Evolutionary conservation across 164 flowering plant species (phyloP).

Genomic region (Warburgia ugandensis): DNA sequence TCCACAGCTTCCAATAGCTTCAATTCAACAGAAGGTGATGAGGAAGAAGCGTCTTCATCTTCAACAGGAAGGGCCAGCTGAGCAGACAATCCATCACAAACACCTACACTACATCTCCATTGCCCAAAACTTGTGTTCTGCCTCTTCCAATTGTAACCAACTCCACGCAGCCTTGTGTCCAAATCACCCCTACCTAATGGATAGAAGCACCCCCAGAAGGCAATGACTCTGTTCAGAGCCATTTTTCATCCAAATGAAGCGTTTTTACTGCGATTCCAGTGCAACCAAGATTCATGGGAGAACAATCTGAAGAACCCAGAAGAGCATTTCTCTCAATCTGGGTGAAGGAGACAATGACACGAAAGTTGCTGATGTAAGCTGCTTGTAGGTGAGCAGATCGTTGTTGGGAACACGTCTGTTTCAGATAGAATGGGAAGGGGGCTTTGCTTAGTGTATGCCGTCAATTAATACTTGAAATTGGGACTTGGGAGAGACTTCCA

Average conservation of each 20-base stretch:
- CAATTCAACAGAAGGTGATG: slow-evolving; percentile 9
- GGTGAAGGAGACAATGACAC: not conserved
- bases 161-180: slow-evolving; percentile 7
- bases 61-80: slow-evolving; percentile 17
- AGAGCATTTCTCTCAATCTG: not conserved
- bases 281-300: not conserved
- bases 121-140: slow-evolving; percentile 2
- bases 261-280: not conserved
- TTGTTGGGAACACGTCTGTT: slow-evolving; percentile 16
- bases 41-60: slow-evolving; percentile 11
- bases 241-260: not conserved
- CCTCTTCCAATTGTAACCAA: slow-evolving; percentile 6
- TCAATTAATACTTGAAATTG: too few species aligned
- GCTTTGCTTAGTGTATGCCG: too few species aligned
- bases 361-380: not conserved
- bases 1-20: slow-evolving; percentile 10
- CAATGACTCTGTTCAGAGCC: not conserved
- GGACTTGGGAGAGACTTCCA: too few species aligned
- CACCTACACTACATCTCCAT: slow-evolving; percentile 1
- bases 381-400: slow-evolving; percentile 13
- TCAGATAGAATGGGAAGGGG: not conserved
- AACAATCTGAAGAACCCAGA: not conserved
- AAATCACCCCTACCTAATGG: slow-evolving; percentile 8
- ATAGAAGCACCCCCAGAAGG: slow-evolving; percentile 17
- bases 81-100: slow-evolving; percentile 8